phyloP scores from a whole-genome alignment of 192 early-diverging fungal species.

The Cladochytrium replicatum region DNA sequence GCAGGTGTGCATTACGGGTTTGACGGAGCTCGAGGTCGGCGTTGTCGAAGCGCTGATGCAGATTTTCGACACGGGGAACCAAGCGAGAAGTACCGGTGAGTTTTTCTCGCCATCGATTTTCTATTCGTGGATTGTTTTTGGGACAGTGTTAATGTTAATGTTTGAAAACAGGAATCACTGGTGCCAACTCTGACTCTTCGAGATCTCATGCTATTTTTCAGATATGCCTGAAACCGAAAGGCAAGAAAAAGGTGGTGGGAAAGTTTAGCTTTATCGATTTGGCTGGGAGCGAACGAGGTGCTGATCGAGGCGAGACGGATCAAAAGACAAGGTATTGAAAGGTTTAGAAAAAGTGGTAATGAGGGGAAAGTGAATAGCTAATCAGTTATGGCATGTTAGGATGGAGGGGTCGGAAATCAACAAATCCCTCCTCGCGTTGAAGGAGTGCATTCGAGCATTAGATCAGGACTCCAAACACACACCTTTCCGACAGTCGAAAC shows the following conservation, averaged over 20 bases:
- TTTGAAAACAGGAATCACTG: constrained; percentile 63
- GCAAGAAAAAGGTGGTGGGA: constrained; percentile 53
- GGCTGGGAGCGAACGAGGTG: constrained; percentile 95
- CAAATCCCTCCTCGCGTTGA: constrained; percentile 92
- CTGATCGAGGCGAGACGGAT: constrained; percentile 90
- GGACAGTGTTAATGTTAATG: background rate
- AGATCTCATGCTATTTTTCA: constrained; percentile 97
- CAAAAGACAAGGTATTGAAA: constrained; percentile 79
- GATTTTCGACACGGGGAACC: constrained; percentile 89
- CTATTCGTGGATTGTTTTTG: constrained; percentile 3
- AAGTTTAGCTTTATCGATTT: constrained; percentile 98
- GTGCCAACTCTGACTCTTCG: constrained; percentile 90
- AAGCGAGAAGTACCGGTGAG: constrained; percentile 79
- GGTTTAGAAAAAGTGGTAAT: constrained; percentile 2
- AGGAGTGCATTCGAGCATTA: constrained; percentile 95
- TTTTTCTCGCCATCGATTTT: background rate
- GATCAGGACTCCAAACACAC: constrained; percentile 93
- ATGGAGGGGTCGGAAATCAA: constrained; percentile 99
- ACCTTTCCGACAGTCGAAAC: constrained; percentile 94
- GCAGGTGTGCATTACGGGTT: constrained; percentile 83
- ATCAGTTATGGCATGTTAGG: constrained; percentile 41
- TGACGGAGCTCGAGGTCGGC: constrained; percentile 79
- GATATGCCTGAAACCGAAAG: constrained; percentile 68
- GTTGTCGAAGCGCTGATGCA: constrained; percentile 79
- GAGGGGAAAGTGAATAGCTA: constrained; percentile 7